Evolutionary conservation across 164 flowering plant genomes (phyloP), one percentile per base, ranked within the genome.

Genomic region (Warburgia ugandensis): DNA sequence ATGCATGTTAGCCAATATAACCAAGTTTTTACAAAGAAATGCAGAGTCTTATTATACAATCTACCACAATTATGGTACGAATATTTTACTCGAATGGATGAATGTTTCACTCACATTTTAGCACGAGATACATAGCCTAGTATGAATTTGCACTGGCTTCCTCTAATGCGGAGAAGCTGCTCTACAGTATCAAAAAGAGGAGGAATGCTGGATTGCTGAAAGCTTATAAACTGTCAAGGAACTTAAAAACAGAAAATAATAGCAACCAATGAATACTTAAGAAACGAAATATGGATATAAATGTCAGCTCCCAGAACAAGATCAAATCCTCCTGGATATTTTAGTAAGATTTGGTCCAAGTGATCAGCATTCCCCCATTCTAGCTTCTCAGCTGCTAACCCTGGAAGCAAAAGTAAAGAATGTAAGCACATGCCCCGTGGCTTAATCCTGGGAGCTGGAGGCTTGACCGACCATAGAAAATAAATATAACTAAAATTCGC

Each of bases 231-330:
- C 41, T 45, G 76, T 84, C 64, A 89, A 89, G 85, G 86, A 36
- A 5, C 55, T 64, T 14, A 50, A 19, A 50, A 28, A 28, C 28
- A 17, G 22, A 20, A 42, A 38, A 33, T 22, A 0, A 6, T 17
- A 42, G 0, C 46, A 52, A 27, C 13, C 20, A 28, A 8, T 14
- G 41, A 37, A 37, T 11, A 45, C 28, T 8, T 25, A 25, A 45
- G 40, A 37, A 31, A 32, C 36, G 8, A 31, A 60, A 46, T 5
- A n/a, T 67, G 92, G 98, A 87, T 91, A 92, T 85, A 92, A 21
- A 87, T 92, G 66, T 92, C 98, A 67, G 98, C 98, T 61, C 98
- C 94, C 60, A 92, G 86, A 67, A 92, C 50, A n/a, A 92, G 73
- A 75, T 87, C 98, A 66, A 87, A 92, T 44, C 96, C 96, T 20